These are phyloP conservation scores for Termitomyces sp. DNA, from an alignment of 768 basidiomycete species.

Conservation along the genomic window DNA sequence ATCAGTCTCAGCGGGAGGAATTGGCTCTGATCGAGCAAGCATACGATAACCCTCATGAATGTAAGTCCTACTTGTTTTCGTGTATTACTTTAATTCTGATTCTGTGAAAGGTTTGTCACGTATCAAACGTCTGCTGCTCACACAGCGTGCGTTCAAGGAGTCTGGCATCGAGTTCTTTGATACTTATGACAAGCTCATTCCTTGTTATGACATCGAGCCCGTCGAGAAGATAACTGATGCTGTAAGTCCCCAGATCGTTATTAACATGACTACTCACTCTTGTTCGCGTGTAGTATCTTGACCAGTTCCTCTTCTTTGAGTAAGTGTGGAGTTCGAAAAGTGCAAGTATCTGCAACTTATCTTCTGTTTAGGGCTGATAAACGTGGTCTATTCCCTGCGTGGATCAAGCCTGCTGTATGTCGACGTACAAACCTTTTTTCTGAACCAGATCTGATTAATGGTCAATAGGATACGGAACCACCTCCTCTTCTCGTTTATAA, in stretches of 20 bases:
- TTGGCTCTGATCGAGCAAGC: conserved; percentile 97
- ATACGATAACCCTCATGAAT: conserved; percentile 99
- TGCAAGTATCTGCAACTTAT: conserved; percentile 1
- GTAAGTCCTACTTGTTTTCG: conserved; percentile 30
- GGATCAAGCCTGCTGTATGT: conserved; percentile 91
- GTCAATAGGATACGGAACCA: conserved; percentile 77
- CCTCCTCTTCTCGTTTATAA: conserved; percentile 97
- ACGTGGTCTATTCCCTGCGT: conserved; percentile 94
- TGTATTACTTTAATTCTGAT: not conserved
- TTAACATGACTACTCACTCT: conserved; percentile 6
- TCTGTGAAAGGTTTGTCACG: conserved; percentile 68
- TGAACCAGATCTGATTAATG: conserved; percentile 1
- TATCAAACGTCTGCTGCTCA: conserved; percentile 94
- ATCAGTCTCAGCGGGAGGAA: conserved; percentile 98
- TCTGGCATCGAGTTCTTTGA: conserved; percentile 96
- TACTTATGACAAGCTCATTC: conserved; percentile 97
- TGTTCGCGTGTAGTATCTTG: conserved; percentile 61
- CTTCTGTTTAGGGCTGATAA: conserved; percentile 68
- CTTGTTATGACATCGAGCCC: conserved; percentile 98
- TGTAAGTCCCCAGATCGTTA: conserved; percentile 34
- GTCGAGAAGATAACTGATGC: conserved; percentile 99
- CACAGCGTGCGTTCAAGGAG: conserved; percentile 98
- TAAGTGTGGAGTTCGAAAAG: conserved; percentile 19
- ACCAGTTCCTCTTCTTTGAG: conserved; percentile 99
- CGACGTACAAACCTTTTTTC: not conserved